Conservation (phyloP, 768 basidiomycete species). For the Mycena leptocephala region DNA sequence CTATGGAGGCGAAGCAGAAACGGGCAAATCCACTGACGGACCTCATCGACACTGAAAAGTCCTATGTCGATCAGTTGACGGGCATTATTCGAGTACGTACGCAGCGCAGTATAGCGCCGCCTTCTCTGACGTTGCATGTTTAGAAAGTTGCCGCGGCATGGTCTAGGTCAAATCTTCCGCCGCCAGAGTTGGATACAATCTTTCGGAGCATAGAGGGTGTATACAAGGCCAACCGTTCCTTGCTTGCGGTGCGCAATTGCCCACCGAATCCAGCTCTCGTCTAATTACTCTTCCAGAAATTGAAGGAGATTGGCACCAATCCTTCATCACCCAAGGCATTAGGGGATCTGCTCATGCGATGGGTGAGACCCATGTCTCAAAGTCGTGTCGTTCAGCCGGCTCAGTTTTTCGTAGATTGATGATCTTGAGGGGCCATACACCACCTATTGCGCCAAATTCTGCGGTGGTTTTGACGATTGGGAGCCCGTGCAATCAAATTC, state of each 20-base stretch:
- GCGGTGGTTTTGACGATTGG: conserved; percentile 88
- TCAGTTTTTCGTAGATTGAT: conserved; percentile 76
- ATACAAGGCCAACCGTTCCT: conserved; percentile 90
- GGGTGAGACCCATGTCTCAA: conserved; percentile 72
- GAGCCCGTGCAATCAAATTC: conserved; percentile 84
- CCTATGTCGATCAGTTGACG: conserved; percentile 92
- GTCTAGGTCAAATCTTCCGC: conserved; percentile 96
- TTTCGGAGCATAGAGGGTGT: conserved; percentile 94
- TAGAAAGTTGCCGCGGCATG: conserved; percentile 99
- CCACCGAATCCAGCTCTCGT: neutral
- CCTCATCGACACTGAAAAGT: conserved; percentile 94
- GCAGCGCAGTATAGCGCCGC: conserved; percentile 19
- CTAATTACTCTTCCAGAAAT: conserved; percentile 70
- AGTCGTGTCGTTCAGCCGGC: conserved; percentile 33
- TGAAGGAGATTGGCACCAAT: conserved; percentile 94
- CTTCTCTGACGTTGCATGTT: conserved; percentile 28
- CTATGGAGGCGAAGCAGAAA: conserved; percentile 66
- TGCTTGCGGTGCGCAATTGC: conserved; percentile 75
- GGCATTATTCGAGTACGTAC: conserved; percentile 89
- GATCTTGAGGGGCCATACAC: conserved; percentile 93
- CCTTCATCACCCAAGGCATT: conserved; percentile 95
- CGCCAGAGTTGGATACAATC: conserved; percentile 92
- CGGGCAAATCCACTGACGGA: conserved; percentile 90
- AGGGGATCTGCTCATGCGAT: conserved; percentile 96
- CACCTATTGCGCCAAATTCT: conserved; percentile 82